These are phyloP conservation scores for Aspergillus sp. DNA, from an alignment of 2,329 filamentous ascomycete species.

Conservation along the genomic window DNA sequence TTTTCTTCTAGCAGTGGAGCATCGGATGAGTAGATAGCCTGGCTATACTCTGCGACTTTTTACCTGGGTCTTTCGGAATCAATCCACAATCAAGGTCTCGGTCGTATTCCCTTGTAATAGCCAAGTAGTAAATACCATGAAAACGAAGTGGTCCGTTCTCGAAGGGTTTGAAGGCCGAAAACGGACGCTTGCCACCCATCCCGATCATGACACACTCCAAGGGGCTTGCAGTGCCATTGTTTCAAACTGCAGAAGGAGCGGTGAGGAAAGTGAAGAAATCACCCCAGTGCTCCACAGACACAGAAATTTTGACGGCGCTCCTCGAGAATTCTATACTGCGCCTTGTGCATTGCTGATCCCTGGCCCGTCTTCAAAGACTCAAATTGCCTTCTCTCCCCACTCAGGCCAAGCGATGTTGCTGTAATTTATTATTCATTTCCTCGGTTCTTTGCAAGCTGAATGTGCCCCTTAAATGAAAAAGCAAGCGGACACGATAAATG, in stretches of 20 bases:
- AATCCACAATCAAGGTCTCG: too few species aligned
- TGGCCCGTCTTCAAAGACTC: neutral
- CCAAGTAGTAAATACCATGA: too few species aligned
- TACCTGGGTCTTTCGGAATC: too few species aligned
- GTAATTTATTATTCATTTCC: neutral
- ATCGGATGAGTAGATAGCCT: too few species aligned
- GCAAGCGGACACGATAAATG: too few species aligned
- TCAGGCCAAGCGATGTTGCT: neutral
- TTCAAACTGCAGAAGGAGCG: constrained; percentile 13
- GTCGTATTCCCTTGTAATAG: too few species aligned
- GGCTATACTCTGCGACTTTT: too few species aligned
- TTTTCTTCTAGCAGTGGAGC: too few species aligned
- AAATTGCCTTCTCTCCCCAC: neutral
- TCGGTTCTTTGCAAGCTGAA: neutral
- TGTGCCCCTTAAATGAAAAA: neutral
- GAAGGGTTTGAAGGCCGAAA: too few species aligned
- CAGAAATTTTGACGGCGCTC: constrained; percentile 1
- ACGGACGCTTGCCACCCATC: too few species aligned
- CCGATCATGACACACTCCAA: too few species aligned
- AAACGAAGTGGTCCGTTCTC: too few species aligned
- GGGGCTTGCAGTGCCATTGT: constrained; percentile 2
- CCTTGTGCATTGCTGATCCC: constrained; percentile 1
- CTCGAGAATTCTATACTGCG: constrained; percentile 1
- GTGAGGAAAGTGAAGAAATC: constrained; percentile 7
- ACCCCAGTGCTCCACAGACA: neutral